Evolutionary conservation across 257 asterid genomes (phyloP), one percentile per base, ranked within the genome.

Genomic region (Verbena officinalis): DNA sequence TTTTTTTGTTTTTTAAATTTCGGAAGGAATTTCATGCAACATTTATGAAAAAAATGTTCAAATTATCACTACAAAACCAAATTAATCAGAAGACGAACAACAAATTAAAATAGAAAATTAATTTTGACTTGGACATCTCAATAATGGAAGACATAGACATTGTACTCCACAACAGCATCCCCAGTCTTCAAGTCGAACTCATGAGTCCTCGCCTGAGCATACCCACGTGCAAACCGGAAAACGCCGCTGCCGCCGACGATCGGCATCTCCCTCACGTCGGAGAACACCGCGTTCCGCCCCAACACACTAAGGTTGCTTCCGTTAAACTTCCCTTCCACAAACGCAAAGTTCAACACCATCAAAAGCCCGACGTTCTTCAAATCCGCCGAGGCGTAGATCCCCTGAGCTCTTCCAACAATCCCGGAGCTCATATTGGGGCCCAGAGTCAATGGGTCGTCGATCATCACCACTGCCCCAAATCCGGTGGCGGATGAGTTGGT

Each of bases 201-300:
- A 23, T 54, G 71, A 13, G 86, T 80, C 72, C 51, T 80, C 16
- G 80, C 86, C 57, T 54, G 69, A 7, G 78, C 76, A 7, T 73
- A 80, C 0, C 86, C 86, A 1, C 64, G 46, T 0, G 76, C 83
- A 13, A 70, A 77, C 12, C 86, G 80, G 82, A 80, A 80, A 13
- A 58, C 70, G 12, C 86, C 86, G 72, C 78, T 77, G 12, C 86
- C 86, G 16, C 86, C 86, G 23, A 80, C 78, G 1, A 80, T 27
- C 13, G 86, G 83, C 78, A 80, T 24, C 76, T 80, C 85, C 80
- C 85, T 67, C 54, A 77, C 78, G 39, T 50, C 59, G 62, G 72
- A 40, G 42, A 74, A 12, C n/a, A 74, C 72, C 4, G 30, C 19
- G 69, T 80, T 80, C 71, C 80, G 67, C 7, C 86, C 86, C 72